phyloP scores from a whole-genome alignment of 352 stramenopile genomes.

The Phytophthora lateralis region DNA sequence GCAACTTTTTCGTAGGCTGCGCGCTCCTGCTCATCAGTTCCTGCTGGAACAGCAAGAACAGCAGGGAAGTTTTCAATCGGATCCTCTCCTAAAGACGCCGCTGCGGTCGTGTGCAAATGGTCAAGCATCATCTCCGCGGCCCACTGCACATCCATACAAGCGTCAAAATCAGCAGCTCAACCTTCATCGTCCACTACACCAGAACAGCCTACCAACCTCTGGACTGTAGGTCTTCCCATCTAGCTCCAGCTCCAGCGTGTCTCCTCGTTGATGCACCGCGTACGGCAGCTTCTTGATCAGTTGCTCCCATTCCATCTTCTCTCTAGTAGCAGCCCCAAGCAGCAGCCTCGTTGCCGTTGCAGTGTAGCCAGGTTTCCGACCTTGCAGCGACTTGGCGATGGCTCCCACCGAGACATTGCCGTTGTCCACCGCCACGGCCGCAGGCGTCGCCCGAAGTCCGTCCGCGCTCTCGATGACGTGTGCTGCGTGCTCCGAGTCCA shows the following conservation, averaged over 20 bases:
- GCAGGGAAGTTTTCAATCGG: slow-evolving; percentile 48
- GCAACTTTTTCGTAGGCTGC: slow-evolving; percentile 54
- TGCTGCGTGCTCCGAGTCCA: slow-evolving; percentile 19
- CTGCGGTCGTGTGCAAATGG: slow-evolving; percentile 49
- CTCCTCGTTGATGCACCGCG: slow-evolving; percentile 30
- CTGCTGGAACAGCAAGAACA: slow-evolving; percentile 56
- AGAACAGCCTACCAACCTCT: slow-evolving; percentile 38
- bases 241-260: slow-evolving; percentile 41
- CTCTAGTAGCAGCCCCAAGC: slow-evolving; percentile 32
- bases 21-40: slow-evolving; percentile 39
- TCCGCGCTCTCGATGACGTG: slow-evolving; percentile 67
- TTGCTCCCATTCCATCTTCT: slow-evolving; percentile 27
- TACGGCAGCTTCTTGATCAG: slow-evolving; percentile 55
- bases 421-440: slow-evolving; percentile 68
- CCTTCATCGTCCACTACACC: background rate
- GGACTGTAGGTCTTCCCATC: slow-evolving; percentile 65
- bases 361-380: slow-evolving; percentile 63
- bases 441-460: slow-evolving; percentile 54
- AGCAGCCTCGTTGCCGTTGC: slow-evolving; percentile 58
- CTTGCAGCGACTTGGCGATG: slow-evolving; percentile 52
- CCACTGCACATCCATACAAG: slow-evolving; percentile 39
- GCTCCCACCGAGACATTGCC: slow-evolving; percentile 55
- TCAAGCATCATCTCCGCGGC: slow-evolving; percentile 65
- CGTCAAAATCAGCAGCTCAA: slow-evolving; percentile 2
- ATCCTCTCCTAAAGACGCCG: slow-evolving; percentile 50